phyloP scores from a whole-genome alignment of 2,329 filamentous ascomycete species.

The Penicillium olsonii region DNA sequence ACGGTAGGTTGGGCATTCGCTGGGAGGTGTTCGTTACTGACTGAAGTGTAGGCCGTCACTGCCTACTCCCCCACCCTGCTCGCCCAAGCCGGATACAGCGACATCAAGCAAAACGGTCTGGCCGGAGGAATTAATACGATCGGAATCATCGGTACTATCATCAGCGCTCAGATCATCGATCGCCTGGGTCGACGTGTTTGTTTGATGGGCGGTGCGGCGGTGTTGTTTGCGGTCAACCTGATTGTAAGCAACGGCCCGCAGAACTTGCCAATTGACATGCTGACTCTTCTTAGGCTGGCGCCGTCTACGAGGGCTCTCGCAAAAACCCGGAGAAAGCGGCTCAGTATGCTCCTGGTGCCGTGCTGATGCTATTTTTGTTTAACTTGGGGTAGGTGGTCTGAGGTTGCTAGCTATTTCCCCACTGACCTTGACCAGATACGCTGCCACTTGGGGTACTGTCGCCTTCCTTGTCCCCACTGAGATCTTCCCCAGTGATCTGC shows the following conservation, averaged over 20 bases:
- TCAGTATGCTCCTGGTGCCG: conserved; percentile 48
- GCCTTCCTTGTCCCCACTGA: conserved; percentile 57
- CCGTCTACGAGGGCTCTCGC: conserved; percentile 46
- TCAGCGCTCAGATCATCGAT: conserved; percentile 55
- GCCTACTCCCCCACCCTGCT: conserved; percentile 35
- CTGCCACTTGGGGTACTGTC: conserved; percentile 54
- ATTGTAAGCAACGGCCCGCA: conserved; percentile 32
- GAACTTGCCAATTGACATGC: background rate
- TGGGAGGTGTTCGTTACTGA: background rate
- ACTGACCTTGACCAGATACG: conserved; percentile 38
- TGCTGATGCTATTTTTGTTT: conserved; percentile 51
- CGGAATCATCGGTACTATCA: conserved; percentile 54
- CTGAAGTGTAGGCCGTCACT: conserved; percentile 35
- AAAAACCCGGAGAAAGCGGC: conserved; percentile 37
- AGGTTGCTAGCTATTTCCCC: background rate
- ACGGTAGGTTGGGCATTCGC: conserved; percentile 36
- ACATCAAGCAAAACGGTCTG: conserved; percentile 45
- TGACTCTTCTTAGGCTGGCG: conserved; percentile 36
- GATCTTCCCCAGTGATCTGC: conserved; percentile 58
- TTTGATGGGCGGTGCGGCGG: conserved; percentile 42
- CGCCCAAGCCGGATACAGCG: conserved; percentile 40
- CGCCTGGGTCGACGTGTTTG: conserved; percentile 48
- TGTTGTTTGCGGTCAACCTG: conserved; percentile 46
- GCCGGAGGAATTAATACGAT: conserved; percentile 55
- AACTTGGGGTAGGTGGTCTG: conserved; percentile 24